Evolutionary conservation across 768 basidiomycete genomes (phyloP).

Genomic region (Plicaturopsis crispa): DNA sequence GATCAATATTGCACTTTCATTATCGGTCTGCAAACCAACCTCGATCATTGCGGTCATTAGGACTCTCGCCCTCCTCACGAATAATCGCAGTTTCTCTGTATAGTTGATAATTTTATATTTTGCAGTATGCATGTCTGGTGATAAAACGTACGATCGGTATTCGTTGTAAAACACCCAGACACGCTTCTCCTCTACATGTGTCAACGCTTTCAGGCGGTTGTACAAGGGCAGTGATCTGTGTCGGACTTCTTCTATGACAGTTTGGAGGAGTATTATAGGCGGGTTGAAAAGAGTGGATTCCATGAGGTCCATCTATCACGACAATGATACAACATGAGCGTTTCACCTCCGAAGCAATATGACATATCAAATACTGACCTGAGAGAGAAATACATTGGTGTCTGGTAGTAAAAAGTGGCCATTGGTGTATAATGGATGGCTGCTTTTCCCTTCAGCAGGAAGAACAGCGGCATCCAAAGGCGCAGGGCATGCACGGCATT

Average conservation of each 20-base stretch:
- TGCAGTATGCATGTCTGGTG: not conserved
- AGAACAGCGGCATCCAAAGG: slow-evolving; percentile 37
- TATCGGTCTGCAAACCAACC: slow-evolving; percentile 38
- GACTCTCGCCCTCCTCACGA: slow-evolving; percentile 69
- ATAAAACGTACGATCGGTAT: slow-evolving; percentile 59
- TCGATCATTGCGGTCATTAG: slow-evolving; percentile 94
- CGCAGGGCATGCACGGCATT: slow-evolving; percentile 55
- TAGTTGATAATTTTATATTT: slow-evolving; percentile 2
- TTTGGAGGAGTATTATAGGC: slow-evolving; percentile 89
- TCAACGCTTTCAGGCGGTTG: slow-evolving; percentile 82
- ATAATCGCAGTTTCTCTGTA: slow-evolving; percentile 73
- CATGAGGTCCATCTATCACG: slow-evolving; percentile 77
- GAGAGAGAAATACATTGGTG: slow-evolving; percentile 90
- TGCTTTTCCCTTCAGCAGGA: slow-evolving; percentile 48
- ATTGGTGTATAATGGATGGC: slow-evolving; percentile 47
- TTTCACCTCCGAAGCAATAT: too few species aligned
- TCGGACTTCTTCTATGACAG: slow-evolving; percentile 92
- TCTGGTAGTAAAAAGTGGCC: slow-evolving; percentile 88
- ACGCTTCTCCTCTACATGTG: slow-evolving; percentile 80
- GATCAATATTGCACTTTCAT: slow-evolving; percentile 1
- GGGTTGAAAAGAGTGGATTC: slow-evolving; percentile 68
- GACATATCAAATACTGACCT: slow-evolving; percentile 53
- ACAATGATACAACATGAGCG: too few species aligned
- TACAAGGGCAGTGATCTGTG: slow-evolving; percentile 90
- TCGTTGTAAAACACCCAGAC: slow-evolving; percentile 87